Evolutionary conservation across 768 basidiomycete genomes (phyloP), one percentile per base, ranked within the genome.

Genomic region (Fomitopsis pulvina): DNA sequence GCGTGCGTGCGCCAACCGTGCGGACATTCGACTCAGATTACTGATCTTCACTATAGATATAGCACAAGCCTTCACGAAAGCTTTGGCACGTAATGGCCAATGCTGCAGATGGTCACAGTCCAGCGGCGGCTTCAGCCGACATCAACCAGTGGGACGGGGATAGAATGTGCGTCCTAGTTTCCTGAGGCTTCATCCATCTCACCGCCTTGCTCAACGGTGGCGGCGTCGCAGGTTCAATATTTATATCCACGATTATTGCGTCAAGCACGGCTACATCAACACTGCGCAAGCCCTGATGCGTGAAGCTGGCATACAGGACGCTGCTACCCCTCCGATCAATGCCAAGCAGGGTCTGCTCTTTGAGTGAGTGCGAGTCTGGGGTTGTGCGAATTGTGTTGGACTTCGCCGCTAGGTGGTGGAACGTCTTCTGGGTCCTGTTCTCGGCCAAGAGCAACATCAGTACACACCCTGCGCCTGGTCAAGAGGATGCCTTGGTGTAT

Each of bases 351-450:
- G 88, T 47, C 73, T 91, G 54, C 72, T 91, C 37, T 91, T 88
- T 69, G 88, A 91, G 86, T 88, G 59, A 45, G 85, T 73, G 32
- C 27, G 20, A 26, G 18, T 6, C 4, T 18, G 18, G 34, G 34
- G 34, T 41, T 21, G 41, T 39, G 59, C 38, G 34, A 20, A 32
- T 27, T 38, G 21, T 48, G 26, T 29, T 38, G 30, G 12, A 29
- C 22, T 6, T 25, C 28, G n/a, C 26, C 7, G 43, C 26, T 56
- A 89, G 87, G 63, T 91, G 88, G 88, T 91, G 88, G 88, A 85
- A 81, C 57, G 88, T 91, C 21, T 91, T 91, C 59, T 91, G 88
- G 88, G 82, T 88, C 0, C 69, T 90, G 14, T 91, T 90, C 63
- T 81, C 81, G 11, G 86, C 87, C 41, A 90, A 90, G 67, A 86